Evolutionary conservation across 805 yeast species (phyloP).

Genomic region (Candida dajiaensis): DNA sequence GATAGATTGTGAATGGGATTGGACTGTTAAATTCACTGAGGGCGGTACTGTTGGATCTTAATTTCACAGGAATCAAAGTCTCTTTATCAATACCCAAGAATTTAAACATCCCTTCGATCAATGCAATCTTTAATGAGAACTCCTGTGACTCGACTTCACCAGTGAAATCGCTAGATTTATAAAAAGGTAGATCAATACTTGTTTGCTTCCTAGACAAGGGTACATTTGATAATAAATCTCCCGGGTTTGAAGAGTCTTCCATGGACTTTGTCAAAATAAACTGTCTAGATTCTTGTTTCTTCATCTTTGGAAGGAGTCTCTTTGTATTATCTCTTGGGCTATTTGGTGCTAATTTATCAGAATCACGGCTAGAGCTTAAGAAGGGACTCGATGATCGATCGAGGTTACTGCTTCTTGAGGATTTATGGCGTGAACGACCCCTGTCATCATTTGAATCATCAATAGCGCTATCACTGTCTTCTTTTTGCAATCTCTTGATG

Average conservation of each 20-base stretch:
- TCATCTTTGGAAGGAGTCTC: constrained; percentile 6
- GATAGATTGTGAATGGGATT: constrained; percentile 9
- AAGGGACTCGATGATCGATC: neutral
- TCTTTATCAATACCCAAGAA: constrained; percentile 56
- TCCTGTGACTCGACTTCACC: constrained; percentile 42
- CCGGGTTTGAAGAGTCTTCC: constrained; percentile 64
- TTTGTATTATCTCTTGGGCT: neutral
- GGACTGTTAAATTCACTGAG: constrained; percentile 17
- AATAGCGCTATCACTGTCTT: neutral
- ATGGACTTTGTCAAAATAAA: constrained; percentile 42
- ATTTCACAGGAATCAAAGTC: constrained; percentile 22
- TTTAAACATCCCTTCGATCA: constrained; percentile 66
- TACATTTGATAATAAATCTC: constrained; percentile 77
- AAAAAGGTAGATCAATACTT: neutral
- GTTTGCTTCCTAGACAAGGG: constrained; percentile 47
- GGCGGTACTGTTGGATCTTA: constrained; percentile 20
- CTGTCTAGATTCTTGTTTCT: constrained; percentile 33
- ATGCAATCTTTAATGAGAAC: constrained; percentile 51
- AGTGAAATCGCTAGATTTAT: constrained; percentile 8
- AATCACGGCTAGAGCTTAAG: neutral
- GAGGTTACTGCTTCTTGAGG: neutral
- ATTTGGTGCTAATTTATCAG: neutral
- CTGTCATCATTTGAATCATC: neutral
- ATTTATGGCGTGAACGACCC: neutral
- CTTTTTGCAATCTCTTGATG: constrained; percentile 34